Base-by-base conservation (phyloP, 1,284 basidiomycete genomes). In the Ceratobasidium sp. region DNA sequence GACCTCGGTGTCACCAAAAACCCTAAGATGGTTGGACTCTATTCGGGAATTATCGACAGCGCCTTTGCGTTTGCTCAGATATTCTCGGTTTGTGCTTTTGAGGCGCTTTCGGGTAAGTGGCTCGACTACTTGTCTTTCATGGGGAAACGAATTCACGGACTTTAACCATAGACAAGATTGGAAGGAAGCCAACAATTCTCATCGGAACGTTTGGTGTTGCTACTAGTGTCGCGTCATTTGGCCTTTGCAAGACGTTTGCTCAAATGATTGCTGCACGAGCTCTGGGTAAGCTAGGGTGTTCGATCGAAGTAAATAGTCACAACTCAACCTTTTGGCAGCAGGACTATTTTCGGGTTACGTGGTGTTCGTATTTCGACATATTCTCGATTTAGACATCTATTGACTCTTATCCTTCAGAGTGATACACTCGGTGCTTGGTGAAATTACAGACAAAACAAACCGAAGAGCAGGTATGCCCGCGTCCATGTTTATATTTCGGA, bases 131-230 rank as follows among this genome's bases (percentile, higher is more conserved):
- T 2, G 21, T 23, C 28, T n/a, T 26, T 6, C 32, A 30, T 49
- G 9, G 6, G 43, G 21, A 4, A 21, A 49, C 9, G 18, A 18
- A 41, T 41, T 63, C 26, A 47, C 18, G n/a, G 18, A 30, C 46
- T 18, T n/a, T 23, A 18, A 4, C 57, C 28, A 55, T 43, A 69
- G 79, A 79, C 66, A 73, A 73, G 41, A 70, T 75, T 23, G 78
- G 78, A 49, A 59, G 78, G 8, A 77, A 77, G 44, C 78, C 78
- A 30, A 74, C 78, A 28, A 59, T 78, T 23, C 50, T 78, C 49
- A 69, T 69, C 54, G 78, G 78, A 18, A 66, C 78, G 2, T 52
- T 74, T 28, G 78, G 78, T 7, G 52, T 76, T 43, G 52, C 76
- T 23, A 47, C 77, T 18, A 74, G 73, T n/a, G 70, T 73, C 18